Evolutionary conservation across 495 filamentous ascomycete genomes (phyloP).

Genomic region (Podospora australis): DNA sequence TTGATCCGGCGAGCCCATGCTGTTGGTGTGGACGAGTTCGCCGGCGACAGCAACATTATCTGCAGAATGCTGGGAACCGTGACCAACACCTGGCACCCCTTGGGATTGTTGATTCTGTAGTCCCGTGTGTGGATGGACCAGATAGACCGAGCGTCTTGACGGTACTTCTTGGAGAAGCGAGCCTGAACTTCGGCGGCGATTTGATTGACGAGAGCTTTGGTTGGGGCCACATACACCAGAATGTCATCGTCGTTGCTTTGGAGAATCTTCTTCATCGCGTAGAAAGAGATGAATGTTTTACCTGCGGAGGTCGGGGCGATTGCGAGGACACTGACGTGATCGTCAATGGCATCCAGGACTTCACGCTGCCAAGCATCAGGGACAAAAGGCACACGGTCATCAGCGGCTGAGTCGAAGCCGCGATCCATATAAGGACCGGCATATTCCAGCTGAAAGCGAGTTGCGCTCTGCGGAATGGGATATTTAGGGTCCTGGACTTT

Average conservation of each 20-base stretch:
- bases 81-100: constrained; percentile 65
- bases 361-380: constrained; percentile 72
- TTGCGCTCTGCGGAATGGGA: constrained; percentile 29
- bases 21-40: constrained; percentile 47
- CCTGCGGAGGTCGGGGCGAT: constrained; percentile 70
- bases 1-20: constrained; percentile 60
- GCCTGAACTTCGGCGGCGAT: constrained; percentile 66
- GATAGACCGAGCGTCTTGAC: constrained; percentile 53
- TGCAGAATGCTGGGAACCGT: constrained; percentile 74
- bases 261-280: constrained; percentile 72
- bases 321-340: constrained; percentile 60
- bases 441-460: constrained; percentile 61
- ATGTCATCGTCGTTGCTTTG: constrained; percentile 59
- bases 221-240: constrained; percentile 72
- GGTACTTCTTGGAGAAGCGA: constrained; percentile 57
- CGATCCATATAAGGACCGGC: constrained; percentile 71
- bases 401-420: constrained; percentile 58
- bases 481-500: neutral
- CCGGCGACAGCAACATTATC: constrained; percentile 66
- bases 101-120: constrained; percentile 62
- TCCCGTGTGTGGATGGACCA: constrained; percentile 79
- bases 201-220: constrained; percentile 78
- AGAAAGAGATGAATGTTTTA: constrained; percentile 59
- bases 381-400: constrained; percentile 59
- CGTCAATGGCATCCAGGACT: constrained; percentile 68